Evolutionary conservation across 306 rosid species (phyloP), one percentile per base, ranked within the genome.

Genomic region (Erythrophleum fordii): DNA sequence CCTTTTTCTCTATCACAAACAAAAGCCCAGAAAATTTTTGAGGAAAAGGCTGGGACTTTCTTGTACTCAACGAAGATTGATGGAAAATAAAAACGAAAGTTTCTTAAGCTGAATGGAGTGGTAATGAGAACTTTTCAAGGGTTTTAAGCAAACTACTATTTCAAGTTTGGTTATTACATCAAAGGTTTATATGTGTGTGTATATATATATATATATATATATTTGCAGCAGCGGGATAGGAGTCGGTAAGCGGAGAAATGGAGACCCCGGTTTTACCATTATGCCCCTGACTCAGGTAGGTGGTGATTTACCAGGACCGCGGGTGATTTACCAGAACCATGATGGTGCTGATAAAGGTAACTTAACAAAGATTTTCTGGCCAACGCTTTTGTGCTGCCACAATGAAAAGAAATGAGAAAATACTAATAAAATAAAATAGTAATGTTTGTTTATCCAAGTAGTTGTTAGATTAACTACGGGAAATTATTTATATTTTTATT

Each of bases 221-320:
- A n/a, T 34, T 17, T 16, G 34, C 4, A 31, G 34, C 34, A 31
- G 34, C 4, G 14, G 28, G 34, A 6, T 11, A 34, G 77, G 0
- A 28, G n/a, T 20, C 11, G 26, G 82, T 8, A 35, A 20, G 3
- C 17, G 64, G 37, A 23, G 62, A 26, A 11, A 35, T 5, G 49
- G n/a, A n/a, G n/a, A n/a, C n/a, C n/a, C n/a, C n/a, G 39, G 0
- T 39, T 70, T 83, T 68, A 84, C 91, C 0, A 6, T 26, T 52
- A 0, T 85, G 42, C 62, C 91, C 86, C 46, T 28, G 0, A 6
- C 56, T 76, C n/a, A n/a, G n/a, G n/a, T 6, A 35, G 35, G 3
- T 18, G 13, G 1, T 20, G 75, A 84, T n/a, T n/a, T n/a, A n/a
- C n/a, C n/a, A n/a, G n/a, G 8, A 3, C 11, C 4, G 25, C 17